These are phyloP conservation scores for Aegle marmelos DNA, from an alignment of 345 rosid genomes.

Conservation along the genomic window DNA sequence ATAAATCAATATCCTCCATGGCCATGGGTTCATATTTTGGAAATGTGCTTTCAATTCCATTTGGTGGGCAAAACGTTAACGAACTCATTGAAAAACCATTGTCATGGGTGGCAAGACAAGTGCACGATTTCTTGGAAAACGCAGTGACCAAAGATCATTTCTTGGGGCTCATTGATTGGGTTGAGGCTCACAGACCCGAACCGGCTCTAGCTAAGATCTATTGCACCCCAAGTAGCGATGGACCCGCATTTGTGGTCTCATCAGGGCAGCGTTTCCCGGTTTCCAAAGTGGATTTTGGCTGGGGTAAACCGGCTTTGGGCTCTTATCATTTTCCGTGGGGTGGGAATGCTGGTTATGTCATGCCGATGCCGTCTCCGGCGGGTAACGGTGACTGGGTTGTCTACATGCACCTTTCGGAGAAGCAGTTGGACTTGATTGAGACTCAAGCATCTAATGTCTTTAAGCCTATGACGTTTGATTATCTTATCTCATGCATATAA, in stretches of 20 bases:
- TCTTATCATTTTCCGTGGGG: constrained; percentile 68
- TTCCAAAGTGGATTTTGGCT: constrained; percentile 47
- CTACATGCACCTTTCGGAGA: constrained; percentile 36
- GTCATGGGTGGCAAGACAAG: constrained; percentile 50
- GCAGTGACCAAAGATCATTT: constrained; percentile 60
- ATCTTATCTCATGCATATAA: constrained; percentile 13
- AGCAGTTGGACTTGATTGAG: constrained; percentile 36
- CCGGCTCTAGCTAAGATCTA: constrained; percentile 55
- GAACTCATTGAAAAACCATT: constrained; percentile 46
- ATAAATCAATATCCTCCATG: too few species aligned
- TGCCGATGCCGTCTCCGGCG: constrained; percentile 61
- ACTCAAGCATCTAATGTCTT: constrained; percentile 28
- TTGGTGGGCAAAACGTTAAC: constrained; percentile 32
- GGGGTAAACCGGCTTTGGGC: constrained; percentile 52
- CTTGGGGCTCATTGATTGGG: constrained; percentile 75
- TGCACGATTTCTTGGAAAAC: constrained; percentile 41
- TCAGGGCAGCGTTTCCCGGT: constrained; percentile 66
- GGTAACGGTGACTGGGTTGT: constrained; percentile 63
- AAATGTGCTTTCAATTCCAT: constrained; percentile 67
- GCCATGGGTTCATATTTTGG: constrained; percentile 48
- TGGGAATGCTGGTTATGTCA: constrained; percentile 51
- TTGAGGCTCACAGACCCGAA: constrained; percentile 58
- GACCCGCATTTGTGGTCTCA: constrained; percentile 70
- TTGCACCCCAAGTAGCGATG: constrained; percentile 31
- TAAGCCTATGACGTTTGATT: constrained; percentile 30